phyloP scores from a whole-genome alignment of 768 basidiomycete species.

The Tricholoma terreum region DNA sequence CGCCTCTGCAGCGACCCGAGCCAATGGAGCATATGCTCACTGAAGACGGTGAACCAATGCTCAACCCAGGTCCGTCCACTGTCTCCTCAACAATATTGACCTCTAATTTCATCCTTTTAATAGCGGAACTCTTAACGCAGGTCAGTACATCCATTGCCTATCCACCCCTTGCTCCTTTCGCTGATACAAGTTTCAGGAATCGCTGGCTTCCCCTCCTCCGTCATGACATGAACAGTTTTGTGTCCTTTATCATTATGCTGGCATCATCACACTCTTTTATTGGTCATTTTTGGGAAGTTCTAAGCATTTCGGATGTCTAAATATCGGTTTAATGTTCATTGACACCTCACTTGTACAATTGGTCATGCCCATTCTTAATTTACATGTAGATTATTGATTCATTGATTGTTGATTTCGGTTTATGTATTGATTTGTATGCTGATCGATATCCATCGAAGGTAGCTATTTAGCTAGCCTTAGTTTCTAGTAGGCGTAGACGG shows the following conservation, averaged over 20 bases:
- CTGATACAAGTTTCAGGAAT: constrained; percentile 40
- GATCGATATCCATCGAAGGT: too few relatives aligned
- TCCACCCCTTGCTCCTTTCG: neutral
- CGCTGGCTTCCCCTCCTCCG: constrained; percentile 68
- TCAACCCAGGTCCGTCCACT: constrained; percentile 57
- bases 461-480: too few relatives aligned
- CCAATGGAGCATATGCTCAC: constrained; percentile 56
- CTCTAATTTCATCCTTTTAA: constrained; percentile 8
- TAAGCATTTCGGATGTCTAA: constrained; percentile 3
- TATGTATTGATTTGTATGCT: too few relatives aligned
- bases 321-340: neutral
- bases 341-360: constrained; percentile 11
- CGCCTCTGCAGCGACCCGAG: constrained; percentile 34
- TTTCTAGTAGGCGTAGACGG: too few relatives aligned
- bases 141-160: constrained; percentile 27
- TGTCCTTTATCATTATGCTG: neutral
- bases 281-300: constrained; percentile 2
- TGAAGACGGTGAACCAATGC: constrained; percentile 64
- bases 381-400: neutral
- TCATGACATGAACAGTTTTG: constrained; percentile 28
- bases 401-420: too few relatives aligned
- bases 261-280: constrained; percentile 5
- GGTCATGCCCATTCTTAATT: neutral
- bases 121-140: constrained; percentile 65
- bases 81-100: neutral